A percentile compares a stretch with the other conserved stretches of the same genome.
Conservation (phyloP, 2,329 filamentous ascomycete genomes). For the Sclerotinia glacialis region DNA sequence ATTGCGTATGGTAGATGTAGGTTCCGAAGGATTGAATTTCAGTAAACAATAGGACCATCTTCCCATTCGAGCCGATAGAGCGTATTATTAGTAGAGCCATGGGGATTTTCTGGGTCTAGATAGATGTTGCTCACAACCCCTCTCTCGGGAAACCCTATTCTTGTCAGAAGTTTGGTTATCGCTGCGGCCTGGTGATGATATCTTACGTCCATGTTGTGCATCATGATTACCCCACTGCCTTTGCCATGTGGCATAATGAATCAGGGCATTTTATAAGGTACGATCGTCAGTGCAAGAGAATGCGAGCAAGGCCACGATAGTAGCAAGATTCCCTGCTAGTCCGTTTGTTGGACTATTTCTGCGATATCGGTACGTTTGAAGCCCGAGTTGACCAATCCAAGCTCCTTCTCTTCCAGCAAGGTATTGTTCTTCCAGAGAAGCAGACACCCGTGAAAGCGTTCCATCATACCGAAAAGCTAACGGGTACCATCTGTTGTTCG, state of each 20-base stretch:
- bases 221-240: slow-evolving; percentile 26
- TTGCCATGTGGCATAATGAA: slow-evolving; percentile 27
- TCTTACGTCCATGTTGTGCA: slow-evolving; percentile 28
- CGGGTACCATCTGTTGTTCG: slow-evolving; percentile 28
- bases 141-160: slow-evolving; percentile 24
- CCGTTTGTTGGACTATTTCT: slow-evolving; percentile 9
- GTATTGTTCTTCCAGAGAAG: slow-evolving; percentile 18
- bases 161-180: neutral
- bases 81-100: slow-evolving; percentile 26
- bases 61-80: slow-evolving; percentile 28
- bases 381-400: slow-evolving; percentile 29
- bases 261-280: slow-evolving; percentile 24
- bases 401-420: slow-evolving; percentile 22
- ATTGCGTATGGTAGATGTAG: no score
- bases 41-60: slow-evolving; percentile 16
- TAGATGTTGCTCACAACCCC: slow-evolving; percentile 34
- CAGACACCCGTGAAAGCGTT: slow-evolving; percentile 22
- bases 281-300: slow-evolving; percentile 28
- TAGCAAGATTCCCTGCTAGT: slow-evolving; percentile 30
- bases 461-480: slow-evolving; percentile 26
- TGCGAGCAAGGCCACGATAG: slow-evolving; percentile 32
- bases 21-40: neutral
- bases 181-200: neutral
- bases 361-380: slow-evolving; percentile 20
- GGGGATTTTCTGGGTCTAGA: slow-evolving; percentile 32